phyloP scores from a whole-genome alignment of 257 asterid genomes.

The Penstemon eatonii region DNA sequence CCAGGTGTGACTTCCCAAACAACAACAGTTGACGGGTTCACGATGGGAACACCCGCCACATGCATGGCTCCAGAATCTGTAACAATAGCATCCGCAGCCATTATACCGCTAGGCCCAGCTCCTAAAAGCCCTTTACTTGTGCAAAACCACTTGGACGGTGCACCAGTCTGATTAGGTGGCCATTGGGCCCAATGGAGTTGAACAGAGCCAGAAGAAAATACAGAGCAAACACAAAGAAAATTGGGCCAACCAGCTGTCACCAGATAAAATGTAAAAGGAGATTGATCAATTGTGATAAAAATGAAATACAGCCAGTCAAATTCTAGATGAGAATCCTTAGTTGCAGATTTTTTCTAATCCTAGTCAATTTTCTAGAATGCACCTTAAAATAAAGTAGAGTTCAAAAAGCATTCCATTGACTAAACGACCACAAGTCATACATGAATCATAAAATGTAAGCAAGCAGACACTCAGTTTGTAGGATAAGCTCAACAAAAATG shows the following conservation, averaged over 20 bases:
- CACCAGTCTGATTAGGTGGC: slow-evolving; percentile 80
- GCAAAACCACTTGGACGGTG: slow-evolving; percentile 87
- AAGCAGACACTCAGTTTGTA: slow-evolving; percentile 7
- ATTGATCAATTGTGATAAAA: slow-evolving; percentile 2
- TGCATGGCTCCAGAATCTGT: slow-evolving; percentile 99
- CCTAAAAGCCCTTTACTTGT: slow-evolving; percentile 98
- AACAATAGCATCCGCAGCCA: slow-evolving; percentile 99
- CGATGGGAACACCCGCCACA: slow-evolving; percentile 98
- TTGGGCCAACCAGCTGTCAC: slow-evolving; percentile 98
- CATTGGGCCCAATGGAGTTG: slow-evolving; percentile 98
- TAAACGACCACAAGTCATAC: slow-evolving; percentile 20
- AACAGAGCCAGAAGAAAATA: slow-evolving; percentile 94
- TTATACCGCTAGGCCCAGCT: slow-evolving; percentile 99
- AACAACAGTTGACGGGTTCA: slow-evolving; percentile 96
- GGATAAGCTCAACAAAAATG: background rate
- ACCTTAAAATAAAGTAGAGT: background rate
- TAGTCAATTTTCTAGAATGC: background rate
- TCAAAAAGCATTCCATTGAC: background rate
- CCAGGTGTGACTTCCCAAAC: slow-evolving; percentile 99
- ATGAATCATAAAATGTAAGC: slow-evolving; percentile 8
- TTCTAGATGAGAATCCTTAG: background rate
- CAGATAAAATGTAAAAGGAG: slow-evolving; percentile 29
- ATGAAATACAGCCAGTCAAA: slow-evolving; percentile 7
- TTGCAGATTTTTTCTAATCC: background rate
- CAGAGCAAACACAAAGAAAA: slow-evolving; percentile 97